Base-by-base conservation (phyloP, 129 eudicot genomes). In the Scalesia atractyloides region DNA sequence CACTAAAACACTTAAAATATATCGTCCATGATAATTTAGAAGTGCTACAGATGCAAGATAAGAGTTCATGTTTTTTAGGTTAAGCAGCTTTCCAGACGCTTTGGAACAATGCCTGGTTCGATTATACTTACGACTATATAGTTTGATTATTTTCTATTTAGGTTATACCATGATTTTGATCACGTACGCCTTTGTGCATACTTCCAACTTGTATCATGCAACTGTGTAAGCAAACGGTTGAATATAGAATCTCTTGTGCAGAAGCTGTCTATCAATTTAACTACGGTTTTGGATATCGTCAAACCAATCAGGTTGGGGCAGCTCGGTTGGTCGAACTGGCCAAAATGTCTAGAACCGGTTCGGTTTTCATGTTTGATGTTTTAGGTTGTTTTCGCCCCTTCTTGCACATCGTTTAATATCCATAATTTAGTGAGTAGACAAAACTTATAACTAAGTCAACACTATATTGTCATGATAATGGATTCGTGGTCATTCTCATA, bases 1-100 rank as follows among this genome's bases (percentile, higher is more conserved):
- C n/a, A 83, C 90, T 0, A 90, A 86, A 64, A 81, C 94, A 3
- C 80, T 90, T 67, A 90, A 86, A 68, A 86, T 95, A 52, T 95
- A 79, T 69, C 91, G 97, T 54, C 99, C 99, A 33, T 94, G 83
- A 93, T 68, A 53, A 57, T 50, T 61, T 50, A 2, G 16, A 43
- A 47, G 66, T 41, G 73, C 37, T 43, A 17, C 63, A 20, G 48
- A 36, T 2, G 50, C 61, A 49, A 53, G 41, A 15, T 36, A 30
- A 62, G 59, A 62, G 58, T 64, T 12, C 65, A 17, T 41, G 44
- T 54, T 16, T 66, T 20, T 36, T 37, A 19, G 64, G 71, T 13
- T 30, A 52, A 22, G 6, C n/a, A 3, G 22, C 26, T 56, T 26
- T 66, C 52, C 24, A 18, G 51, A 73, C 69, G 9, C 44, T 52